Conservation (phyloP, 2,329 filamentous ascomycete genomes). For the Ilyonectria mors-panacis region DNA sequence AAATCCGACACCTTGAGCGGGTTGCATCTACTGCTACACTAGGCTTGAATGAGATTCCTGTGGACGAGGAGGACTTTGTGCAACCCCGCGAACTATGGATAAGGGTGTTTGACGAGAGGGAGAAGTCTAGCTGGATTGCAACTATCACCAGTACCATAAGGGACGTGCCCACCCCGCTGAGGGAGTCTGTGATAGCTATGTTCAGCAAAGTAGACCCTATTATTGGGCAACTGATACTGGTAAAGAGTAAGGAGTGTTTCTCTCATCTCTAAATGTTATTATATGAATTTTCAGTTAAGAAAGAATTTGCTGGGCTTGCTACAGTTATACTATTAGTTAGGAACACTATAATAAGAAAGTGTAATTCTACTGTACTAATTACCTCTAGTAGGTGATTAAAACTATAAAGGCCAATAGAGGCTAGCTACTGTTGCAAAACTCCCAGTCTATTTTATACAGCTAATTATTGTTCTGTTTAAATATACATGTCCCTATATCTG, state of each 20-base stretch:
- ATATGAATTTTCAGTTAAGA: no score
- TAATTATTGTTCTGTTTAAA: no score
- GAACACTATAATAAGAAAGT: no score
- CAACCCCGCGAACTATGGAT: slow-evolving; percentile 2
- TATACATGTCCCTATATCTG: no score
- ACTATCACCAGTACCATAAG: neutral
- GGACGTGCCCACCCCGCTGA: slow-evolving; percentile 6
- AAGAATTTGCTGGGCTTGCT: no score
- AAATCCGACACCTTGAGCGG: slow-evolving; percentile 8
- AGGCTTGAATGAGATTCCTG: slow-evolving; percentile 9
- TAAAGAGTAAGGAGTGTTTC: neutral
- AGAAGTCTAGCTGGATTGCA: slow-evolving; percentile 5
- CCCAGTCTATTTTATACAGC: no score
- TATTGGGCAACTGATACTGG: slow-evolving; percentile 7
- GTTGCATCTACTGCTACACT: slow-evolving; percentile 5
- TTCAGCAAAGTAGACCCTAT: slow-evolving; percentile 13
- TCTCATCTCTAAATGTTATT: neutral
- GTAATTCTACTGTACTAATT: no score
- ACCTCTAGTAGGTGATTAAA: no score
- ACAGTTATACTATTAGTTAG: no score
- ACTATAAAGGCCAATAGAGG: no score
- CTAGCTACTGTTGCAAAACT: no score
- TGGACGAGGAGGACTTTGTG: slow-evolving; percentile 5
- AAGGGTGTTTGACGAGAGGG: slow-evolving; percentile 14
- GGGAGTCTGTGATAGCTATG: slow-evolving; percentile 14